Base-by-base conservation (phyloP, 1,139 yeast species). In the Saccharomycopsis phalli region DNA sequence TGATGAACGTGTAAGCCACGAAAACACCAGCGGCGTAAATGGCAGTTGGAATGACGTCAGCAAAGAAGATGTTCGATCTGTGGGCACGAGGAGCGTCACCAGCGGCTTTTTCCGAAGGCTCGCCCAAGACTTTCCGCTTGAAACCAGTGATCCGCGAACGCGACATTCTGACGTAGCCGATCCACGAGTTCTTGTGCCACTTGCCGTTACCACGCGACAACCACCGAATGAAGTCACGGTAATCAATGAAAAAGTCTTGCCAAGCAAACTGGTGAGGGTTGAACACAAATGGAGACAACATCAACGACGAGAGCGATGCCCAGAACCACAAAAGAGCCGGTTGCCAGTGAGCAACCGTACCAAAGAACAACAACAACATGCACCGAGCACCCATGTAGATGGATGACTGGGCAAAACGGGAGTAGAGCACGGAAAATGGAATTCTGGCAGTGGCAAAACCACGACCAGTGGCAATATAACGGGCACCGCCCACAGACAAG, bases 171-270 rank as follows among this genome's bases (percentile, higher is more conserved):
- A 88, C 83, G 62, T 87, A 91, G 50, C 97, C 98, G 61, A 93
- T 88, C 99, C 99, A 91, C 13, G 98, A 93, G 70, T 91, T 91
- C 71, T 94, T 82, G 68, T 93, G 98, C 91, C 95, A 91, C 65
- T 88, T 86, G 57, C 93, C 81, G 69, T 93, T 93, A 75, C 98
- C 98, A 69, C 98, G 83, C 23, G 95, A 84, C 62, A 91, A 69
- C 99, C 99, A 91, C 69, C 98, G 81, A 58, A 93, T 84, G 65
- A 78, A 91, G 63, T 91, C 98, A 66, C 98, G 83, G 77, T 93
- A 91, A 63, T 91, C 99, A 65, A 91, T 82, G 66, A 93, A 91
- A 76, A 84, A 93, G 66, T 91, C 98, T 62, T 87, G 94, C 95
- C 95, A 87, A 44, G 99, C 83, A 63, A 93, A 91, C 69, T 91